Evolutionary conservation across 2,329 filamentous ascomycete species (phyloP).

Genomic region (Ophiobolus disseminans): DNA sequence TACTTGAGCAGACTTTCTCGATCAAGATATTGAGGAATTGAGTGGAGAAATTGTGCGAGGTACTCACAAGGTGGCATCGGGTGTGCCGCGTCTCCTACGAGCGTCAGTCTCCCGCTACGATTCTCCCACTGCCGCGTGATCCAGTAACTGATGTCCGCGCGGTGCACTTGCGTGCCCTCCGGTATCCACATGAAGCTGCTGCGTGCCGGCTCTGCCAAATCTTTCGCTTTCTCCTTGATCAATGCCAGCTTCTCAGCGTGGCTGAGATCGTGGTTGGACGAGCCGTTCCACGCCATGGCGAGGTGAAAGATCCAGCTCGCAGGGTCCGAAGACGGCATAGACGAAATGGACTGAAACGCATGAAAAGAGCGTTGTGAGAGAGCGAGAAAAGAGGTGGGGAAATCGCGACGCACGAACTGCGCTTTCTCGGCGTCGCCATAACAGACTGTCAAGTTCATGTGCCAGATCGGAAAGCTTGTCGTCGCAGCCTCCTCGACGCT

Average conservation of each 20-base stretch:
- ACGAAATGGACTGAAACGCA: constrained; percentile 8
- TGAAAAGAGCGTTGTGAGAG: constrained; percentile 3
- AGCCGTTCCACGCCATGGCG: constrained; percentile 5
- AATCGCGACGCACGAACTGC: constrained; percentile 2
- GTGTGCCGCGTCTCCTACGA: constrained; percentile 43
- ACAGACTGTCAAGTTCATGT: constrained; percentile 5
- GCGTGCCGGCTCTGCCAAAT: constrained; percentile 3
- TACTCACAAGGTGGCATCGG: constrained; percentile 40
- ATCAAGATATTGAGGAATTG: neutral
- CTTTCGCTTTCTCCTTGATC: constrained; percentile 4
- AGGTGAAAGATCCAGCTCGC: constrained; percentile 7
- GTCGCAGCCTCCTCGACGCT: constrained; percentile 1
- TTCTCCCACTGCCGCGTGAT: constrained; percentile 28
- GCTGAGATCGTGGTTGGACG: neutral
- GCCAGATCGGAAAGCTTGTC: constrained; percentile 5
- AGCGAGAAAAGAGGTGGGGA: constrained; percentile 4
- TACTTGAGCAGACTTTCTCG: neutral
- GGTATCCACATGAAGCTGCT: constrained; percentile 6
- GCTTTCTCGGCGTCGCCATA: constrained; percentile 8
- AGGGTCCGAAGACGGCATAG: constrained; percentile 6
- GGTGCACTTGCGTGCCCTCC: constrained; percentile 4
- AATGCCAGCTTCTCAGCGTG: constrained; percentile 2
- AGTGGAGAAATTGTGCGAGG: too few species aligned
- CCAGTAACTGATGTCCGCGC: constrained; percentile 8
- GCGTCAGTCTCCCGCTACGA: constrained; percentile 28